A percentile compares a stretch with the other conserved stretches of the same genome.
Evolutionary conservation across 805 yeast genomes (phyloP).

Genomic region (Pachysolen tannophilus): DNA sequence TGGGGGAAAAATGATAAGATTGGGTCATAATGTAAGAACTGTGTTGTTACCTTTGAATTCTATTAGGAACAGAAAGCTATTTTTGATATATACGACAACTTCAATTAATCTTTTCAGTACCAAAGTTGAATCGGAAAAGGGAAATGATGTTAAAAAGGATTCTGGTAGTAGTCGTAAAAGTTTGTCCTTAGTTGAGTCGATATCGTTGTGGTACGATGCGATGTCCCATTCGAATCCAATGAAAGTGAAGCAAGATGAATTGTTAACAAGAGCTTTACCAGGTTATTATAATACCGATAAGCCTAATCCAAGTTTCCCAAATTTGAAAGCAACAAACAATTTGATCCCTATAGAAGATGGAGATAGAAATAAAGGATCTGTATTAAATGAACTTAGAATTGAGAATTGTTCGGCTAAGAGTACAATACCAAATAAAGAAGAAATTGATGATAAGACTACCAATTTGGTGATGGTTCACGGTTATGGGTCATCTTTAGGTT

Average conservation of each 20-base stretch:
- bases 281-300: conserved; percentile 3
- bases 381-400: conserved; percentile 20
- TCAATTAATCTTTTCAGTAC: too few species aligned
- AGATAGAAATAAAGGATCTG: conserved; percentile 11
- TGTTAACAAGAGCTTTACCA: conserved; percentile 4
- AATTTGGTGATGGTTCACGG: conserved; percentile 50
- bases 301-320: background rate
- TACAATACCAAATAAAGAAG: background rate
- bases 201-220: too few species aligned
- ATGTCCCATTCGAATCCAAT: too few species aligned
- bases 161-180: too few species aligned
- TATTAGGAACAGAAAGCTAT: too few species aligned
- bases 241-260: conserved; percentile 3
- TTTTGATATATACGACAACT: too few species aligned
- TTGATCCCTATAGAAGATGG: conserved; percentile 10
- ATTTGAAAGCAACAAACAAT: conserved; percentile 5
- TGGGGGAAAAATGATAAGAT: too few species aligned
- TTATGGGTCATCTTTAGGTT: conserved; percentile 47
- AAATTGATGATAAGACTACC: conserved; percentile 3
- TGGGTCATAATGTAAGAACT: too few species aligned
- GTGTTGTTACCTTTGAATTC: too few species aligned
- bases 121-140: too few species aligned
- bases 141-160: too few species aligned
- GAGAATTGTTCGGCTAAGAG: conserved; percentile 11
- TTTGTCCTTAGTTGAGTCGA: too few species aligned